Evolutionary conservation across 75 land plant genomes (phyloP), one percentile per base, ranked within the genome.

Genomic region (Cryptomeria japonica): DNA sequence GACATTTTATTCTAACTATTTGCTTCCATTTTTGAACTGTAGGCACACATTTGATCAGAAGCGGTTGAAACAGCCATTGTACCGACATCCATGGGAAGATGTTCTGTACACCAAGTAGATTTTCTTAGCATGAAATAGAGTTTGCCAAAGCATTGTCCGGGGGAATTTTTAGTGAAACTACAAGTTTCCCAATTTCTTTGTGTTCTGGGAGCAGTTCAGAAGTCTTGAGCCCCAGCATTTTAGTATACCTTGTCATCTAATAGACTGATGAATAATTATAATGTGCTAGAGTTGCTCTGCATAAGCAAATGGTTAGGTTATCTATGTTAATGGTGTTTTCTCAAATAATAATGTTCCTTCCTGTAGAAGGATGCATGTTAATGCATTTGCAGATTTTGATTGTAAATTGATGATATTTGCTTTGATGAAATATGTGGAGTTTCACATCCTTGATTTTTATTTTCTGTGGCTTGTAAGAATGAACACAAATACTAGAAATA

Each of bases 81-180:
- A 98, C 93, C 96, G 99, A n/a, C 99, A 98, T 88, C 99, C 99
- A 89, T 97, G 99, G 99, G 99, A 98, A 87, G 99, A 98, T 90
- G 99, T 98, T 42, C 97, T 98, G 38, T 98, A 98, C 92, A 96
- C 99, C 75, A 97, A 94, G 87, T 94, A 82, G 84, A 19, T 36
- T 64, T 64, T 79, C 25, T 36, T 79, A 18, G 82, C 82, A 79
- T 79, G 44, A 79, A 39, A 80, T 22, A 0, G 31, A 25, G 83
- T 44, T 82, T 44, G 49, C n/a, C 28, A 28, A 64, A 41, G 47
- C 51, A 82, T 44, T 11, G 19, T 82, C n/a, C 49, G 1, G 32
- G 84, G 31, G 84, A 42, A 3, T n/a, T 82, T 82, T 82, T 6
- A 42, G 51, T 82, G 84, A 82, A 44, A 82, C 84, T 39, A 82